phyloP scores from a whole-genome alignment of 2,329 filamentous ascomycete species.

The Xylariaceae sp. region DNA sequence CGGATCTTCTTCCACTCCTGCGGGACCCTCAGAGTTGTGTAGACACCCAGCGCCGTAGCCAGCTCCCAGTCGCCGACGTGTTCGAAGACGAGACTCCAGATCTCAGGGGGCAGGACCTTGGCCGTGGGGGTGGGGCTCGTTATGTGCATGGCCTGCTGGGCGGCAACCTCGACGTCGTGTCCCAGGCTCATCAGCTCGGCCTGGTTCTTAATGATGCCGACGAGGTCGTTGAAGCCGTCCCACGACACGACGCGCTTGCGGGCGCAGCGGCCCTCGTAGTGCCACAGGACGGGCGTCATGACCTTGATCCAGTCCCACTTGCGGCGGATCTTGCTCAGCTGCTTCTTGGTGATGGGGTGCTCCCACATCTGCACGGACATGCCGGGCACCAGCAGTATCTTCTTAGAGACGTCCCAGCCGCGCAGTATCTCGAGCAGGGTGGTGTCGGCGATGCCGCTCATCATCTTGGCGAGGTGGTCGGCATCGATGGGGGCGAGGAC shows the following conservation, averaged over 20 bases:
- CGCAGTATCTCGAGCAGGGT: slow-evolving; percentile 73
- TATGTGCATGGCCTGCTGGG: slow-evolving; percentile 32
- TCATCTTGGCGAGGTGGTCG: slow-evolving; percentile 78
- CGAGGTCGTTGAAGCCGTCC: slow-evolving; percentile 62
- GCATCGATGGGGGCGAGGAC: slow-evolving; percentile 80
- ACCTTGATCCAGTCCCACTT: slow-evolving; percentile 86
- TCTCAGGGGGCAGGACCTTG: slow-evolving; percentile 64
- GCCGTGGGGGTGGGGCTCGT: slow-evolving; percentile 29
- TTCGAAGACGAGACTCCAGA: slow-evolving; percentile 85
- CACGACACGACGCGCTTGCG: slow-evolving; percentile 51
- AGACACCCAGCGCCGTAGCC: slow-evolving; percentile 71
- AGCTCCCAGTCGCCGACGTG: slow-evolving; percentile 86
- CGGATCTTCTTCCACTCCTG: slow-evolving; percentile 29
- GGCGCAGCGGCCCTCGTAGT: slow-evolving; percentile 46
- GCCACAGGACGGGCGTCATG: slow-evolving; percentile 75
- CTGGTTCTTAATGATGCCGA: slow-evolving; percentile 69
- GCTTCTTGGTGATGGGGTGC: slow-evolving; percentile 80
- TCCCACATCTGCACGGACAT: slow-evolving; percentile 90
- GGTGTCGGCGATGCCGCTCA: slow-evolving; percentile 74
- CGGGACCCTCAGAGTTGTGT: slow-evolving; percentile 68
- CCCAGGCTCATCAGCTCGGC: slow-evolving; percentile 68
- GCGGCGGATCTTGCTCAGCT: slow-evolving; percentile 71
- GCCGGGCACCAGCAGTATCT: slow-evolving; percentile 74
- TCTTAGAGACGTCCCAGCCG: slow-evolving; percentile 82
- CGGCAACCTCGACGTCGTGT: slow-evolving; percentile 56